Percentiles rank a stretch among this genome's conserved stretches.
Evolutionary conservation across 768 basidiomycete species (phyloP).

Genomic region (Rhizopogon roseolus): DNA sequence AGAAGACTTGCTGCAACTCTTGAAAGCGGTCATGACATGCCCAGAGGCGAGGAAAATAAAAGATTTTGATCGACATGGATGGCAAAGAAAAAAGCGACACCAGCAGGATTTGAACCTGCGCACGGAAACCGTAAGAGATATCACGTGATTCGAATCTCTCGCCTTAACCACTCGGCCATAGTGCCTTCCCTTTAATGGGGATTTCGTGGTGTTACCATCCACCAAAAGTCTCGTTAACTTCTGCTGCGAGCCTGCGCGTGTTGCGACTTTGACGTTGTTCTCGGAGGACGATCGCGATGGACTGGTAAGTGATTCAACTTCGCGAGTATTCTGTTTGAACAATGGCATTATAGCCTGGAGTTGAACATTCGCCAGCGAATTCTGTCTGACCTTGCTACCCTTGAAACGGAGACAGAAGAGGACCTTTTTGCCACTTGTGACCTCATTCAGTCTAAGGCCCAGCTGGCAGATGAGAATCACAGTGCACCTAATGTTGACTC

Average conservation of each 20-base stretch:
- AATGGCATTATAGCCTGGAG: slow-evolving; percentile 50
- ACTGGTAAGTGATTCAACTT: slow-evolving; percentile 35
- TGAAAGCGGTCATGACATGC: too few species aligned
- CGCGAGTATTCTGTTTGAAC: slow-evolving; percentile 1
- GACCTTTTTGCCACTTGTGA: slow-evolving; percentile 45
- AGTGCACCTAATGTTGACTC: slow-evolving; percentile 12
- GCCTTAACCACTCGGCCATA: slow-evolving; percentile 3
- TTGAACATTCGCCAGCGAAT: slow-evolving; percentile 75
- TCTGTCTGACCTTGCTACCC: slow-evolving; percentile 66
- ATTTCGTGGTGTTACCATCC: too few species aligned
- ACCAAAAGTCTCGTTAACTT: too few species aligned
- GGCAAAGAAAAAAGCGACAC: neutral
- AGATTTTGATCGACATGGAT: too few species aligned
- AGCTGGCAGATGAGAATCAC: slow-evolving; percentile 29
- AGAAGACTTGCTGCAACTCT: too few species aligned
- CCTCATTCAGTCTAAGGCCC: slow-evolving; percentile 58
- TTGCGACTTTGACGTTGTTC: neutral
- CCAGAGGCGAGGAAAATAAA: too few species aligned
- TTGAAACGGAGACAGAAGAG: slow-evolving; percentile 43
- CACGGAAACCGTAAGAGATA: slow-evolving; percentile 3
- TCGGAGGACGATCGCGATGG: slow-evolving; percentile 29
- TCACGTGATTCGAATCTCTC: neutral
- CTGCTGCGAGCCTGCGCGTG: too few species aligned
- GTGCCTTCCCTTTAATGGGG: too few species aligned
- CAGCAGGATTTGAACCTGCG: slow-evolving; percentile 4